Evolutionary conservation across 352 stramenopile genomes (phyloP).

Genomic region (Chrysophaeum taylorii): DNA sequence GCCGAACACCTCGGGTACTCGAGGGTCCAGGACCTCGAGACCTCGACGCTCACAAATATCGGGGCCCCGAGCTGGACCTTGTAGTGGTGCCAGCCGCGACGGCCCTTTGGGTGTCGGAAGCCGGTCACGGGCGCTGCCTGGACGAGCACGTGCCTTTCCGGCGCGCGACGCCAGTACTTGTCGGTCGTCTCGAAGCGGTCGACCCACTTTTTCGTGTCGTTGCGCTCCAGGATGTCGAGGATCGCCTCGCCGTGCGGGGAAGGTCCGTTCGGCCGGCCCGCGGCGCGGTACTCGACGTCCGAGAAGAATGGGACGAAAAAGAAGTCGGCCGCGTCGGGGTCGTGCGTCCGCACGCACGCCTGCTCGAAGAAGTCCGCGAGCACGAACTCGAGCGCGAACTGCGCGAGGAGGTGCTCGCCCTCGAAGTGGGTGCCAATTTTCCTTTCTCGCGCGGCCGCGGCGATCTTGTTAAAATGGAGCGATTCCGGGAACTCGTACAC

Average conservation of each 20-base stretch:
- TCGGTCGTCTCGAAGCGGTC: background rate
- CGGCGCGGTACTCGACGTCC: background rate
- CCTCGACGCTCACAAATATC: constrained; percentile 32
- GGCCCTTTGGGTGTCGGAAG: constrained; percentile 24
- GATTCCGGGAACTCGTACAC: background rate
- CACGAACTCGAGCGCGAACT: constrained; percentile 8
- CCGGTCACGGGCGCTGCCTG: constrained; percentile 17
- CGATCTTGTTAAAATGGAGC: too few relatives aligned
- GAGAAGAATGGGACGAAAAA: constrained; percentile 8
- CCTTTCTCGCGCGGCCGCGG: too few relatives aligned
- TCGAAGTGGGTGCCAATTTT: background rate
- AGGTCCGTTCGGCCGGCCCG: background rate
- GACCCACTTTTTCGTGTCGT: background rate
- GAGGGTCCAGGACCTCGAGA: constrained; percentile 26
- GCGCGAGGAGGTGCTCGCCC: constrained; percentile 7
- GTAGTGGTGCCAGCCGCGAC: constrained; percentile 26
- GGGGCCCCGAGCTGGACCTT: constrained; percentile 28
- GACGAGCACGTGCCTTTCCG: background rate
- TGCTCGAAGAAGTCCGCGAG: constrained; percentile 6
- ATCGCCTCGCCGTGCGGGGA: background rate
- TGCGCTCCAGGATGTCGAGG: background rate
- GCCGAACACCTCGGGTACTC: constrained; percentile 27
- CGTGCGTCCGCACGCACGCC: background rate
- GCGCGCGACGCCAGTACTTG: background rate
- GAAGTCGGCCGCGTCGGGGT: background rate